phyloP scores from a whole-genome alignment of 2,329 filamentous ascomycete genomes.

The Xylariaceae sp. region DNA sequence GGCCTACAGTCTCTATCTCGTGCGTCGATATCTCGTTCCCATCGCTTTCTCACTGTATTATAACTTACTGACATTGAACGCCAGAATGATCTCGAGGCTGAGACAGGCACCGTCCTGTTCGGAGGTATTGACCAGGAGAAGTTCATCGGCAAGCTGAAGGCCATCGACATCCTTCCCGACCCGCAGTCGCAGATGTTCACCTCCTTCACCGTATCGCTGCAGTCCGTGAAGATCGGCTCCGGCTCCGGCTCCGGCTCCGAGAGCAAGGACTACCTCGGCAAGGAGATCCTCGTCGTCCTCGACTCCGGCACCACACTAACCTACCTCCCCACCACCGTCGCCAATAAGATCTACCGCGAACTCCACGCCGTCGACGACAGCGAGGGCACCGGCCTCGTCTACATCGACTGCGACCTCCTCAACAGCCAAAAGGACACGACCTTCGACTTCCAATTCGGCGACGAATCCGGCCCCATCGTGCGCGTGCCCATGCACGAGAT shows the following conservation, averaged over 20 bases:
- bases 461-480: slow-evolving; percentile 31
- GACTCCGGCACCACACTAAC: slow-evolving; percentile 63
- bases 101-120: slow-evolving; percentile 60
- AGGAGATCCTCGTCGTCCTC: slow-evolving; percentile 47
- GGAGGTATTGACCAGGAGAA: slow-evolving; percentile 65
- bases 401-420: slow-evolving; percentile 39
- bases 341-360: slow-evolving; percentile 34
- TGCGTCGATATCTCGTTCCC: slow-evolving; percentile 23
- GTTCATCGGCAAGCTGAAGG: slow-evolving; percentile 52
- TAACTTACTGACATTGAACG: slow-evolving; percentile 25
- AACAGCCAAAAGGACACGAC: slow-evolving; percentile 27
- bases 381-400: slow-evolving; percentile 34
- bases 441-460: slow-evolving; percentile 40
- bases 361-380: slow-evolving; percentile 38
- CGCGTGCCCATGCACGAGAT: slow-evolving; percentile 33
- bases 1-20: slow-evolving; percentile 64
- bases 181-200: slow-evolving; percentile 37
- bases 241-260: slow-evolving; percentile 27
- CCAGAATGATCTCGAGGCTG: slow-evolving; percentile 46
- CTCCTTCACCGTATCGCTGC: slow-evolving; percentile 38
- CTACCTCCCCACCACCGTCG: slow-evolving; percentile 53
- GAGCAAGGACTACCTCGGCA: slow-evolving; percentile 27
- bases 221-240: slow-evolving; percentile 37
- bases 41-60: background rate
- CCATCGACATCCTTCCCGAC: slow-evolving; percentile 50